Conservation (phyloP, 2,329 filamentous ascomycete species). For the Fusarium abutilonis region DNA sequence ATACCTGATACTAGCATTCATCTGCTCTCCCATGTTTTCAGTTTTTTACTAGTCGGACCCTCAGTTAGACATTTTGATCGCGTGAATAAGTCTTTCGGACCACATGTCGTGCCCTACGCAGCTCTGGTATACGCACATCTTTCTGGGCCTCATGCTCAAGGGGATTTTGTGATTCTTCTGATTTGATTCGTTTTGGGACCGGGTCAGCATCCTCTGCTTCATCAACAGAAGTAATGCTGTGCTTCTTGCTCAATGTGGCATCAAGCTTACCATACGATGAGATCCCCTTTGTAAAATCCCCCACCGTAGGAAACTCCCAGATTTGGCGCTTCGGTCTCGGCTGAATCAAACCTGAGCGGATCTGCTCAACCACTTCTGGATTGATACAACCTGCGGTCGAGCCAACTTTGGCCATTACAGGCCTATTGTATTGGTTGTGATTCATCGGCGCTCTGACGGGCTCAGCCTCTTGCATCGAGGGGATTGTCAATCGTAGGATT, state of each 20-base stretch:
- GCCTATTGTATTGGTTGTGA: conserved; percentile 42
- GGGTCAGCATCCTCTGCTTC: conserved; percentile 1
- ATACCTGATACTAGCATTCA: background rate
- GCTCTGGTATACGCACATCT: background rate
- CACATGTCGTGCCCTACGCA: background rate
- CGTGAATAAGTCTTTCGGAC: conserved; percentile 23
- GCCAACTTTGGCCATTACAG: conserved; percentile 25
- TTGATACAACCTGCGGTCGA: conserved; percentile 10
- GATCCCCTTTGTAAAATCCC: conserved; percentile 41
- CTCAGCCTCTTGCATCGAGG: conserved; percentile 19
- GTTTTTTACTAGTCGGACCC: background rate
- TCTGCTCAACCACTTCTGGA: conserved; percentile 43
- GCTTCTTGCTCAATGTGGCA: conserved; percentile 1
- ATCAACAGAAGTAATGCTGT: background rate
- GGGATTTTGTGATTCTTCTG: conserved; percentile 3
- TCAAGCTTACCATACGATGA: conserved; percentile 5
- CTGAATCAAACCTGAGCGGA: conserved; percentile 42
- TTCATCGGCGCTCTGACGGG: conserved; percentile 12
- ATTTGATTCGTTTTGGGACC: conserved; percentile 29
- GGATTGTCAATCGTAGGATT: conserved; percentile 48
- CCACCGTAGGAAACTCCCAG: conserved; percentile 40
- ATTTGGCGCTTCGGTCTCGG: conserved; percentile 1
- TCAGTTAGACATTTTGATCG: conserved; percentile 8
- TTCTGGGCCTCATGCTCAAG: background rate
- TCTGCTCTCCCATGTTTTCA: background rate